Base-by-base conservation (phyloP, 306 rosid species). In the Quercus bicolor region DNA sequence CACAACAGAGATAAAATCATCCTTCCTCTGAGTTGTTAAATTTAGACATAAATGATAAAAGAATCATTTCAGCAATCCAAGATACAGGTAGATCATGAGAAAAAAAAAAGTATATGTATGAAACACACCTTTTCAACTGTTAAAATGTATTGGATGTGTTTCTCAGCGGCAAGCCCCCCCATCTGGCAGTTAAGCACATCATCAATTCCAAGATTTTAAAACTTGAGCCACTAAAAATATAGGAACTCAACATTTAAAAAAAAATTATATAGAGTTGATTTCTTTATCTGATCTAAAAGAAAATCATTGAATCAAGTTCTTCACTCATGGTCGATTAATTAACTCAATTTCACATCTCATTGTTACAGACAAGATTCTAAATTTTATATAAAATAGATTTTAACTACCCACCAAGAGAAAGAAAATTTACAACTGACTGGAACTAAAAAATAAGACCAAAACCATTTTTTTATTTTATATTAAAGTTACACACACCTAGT, bases 1-100 rank as follows among this genome's bases (percentile, higher is more conserved):
- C 77, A 85, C 86, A 56, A 92, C 97, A 12, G 97, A 90, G 75
- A 88, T 89, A 69, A 92, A 89, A 60, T 87, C 90, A 73, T 91
- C 95, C 86, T 94, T 91, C 84, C 78, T 90, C 98, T 92, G 89
- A 20, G 75, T 75, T 48, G 16, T 48, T 48, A 10, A 48, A 48
- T 65, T 23, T 70, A 20, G n/a, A 29, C 18, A 45, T 14, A 77
- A 77, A 75, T 1, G 68, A 62, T 45, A 78, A n/a, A 28, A 40
- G 26, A 6, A 8, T 23, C 70, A 77, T 82, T 29, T 70, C 23
- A 79, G 72, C 26, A 74, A 60, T 28, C 72, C 57, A 28, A 48
- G 13, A 75, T 19, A 18, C 51, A 59, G 15, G 70, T 5, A 11
- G 16, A 48, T 48, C 14, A 10, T 3, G 5, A 48, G 16, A 48